A percentile compares a stretch with the other conserved stretches of the same genome.
Conservation (phyloP, 495 filamentous ascomycete species). For the Trypethelium eluteriae region DNA sequence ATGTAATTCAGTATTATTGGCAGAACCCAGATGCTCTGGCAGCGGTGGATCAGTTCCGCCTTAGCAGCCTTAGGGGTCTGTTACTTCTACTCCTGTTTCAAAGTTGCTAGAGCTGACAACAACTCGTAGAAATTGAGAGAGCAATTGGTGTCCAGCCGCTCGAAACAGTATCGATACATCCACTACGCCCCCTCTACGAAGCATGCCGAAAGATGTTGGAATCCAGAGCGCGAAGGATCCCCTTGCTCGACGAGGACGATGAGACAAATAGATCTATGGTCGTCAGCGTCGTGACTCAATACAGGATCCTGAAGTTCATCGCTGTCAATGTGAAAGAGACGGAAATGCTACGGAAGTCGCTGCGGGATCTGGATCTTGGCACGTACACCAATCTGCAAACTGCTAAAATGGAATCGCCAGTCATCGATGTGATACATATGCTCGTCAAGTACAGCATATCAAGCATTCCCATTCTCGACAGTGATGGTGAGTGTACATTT, state of each 20-base stretch:
- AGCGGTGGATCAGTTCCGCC: constrained; percentile 85
- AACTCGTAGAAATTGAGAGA: constrained; percentile 73
- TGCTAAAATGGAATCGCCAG: constrained; percentile 82
- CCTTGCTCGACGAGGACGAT: constrained; percentile 87
- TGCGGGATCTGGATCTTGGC: constrained; percentile 78
- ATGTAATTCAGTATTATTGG: constrained; percentile 99
- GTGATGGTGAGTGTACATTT: constrained; percentile 47
- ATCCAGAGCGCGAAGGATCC: constrained; percentile 86
- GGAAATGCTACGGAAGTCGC: constrained; percentile 76
- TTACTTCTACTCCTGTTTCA: background rate
- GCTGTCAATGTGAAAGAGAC: constrained; percentile 94
- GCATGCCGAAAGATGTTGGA: constrained; percentile 91
- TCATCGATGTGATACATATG: constrained; percentile 92
- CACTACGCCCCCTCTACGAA: constrained; percentile 82
- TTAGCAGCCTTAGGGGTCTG: constrained; percentile 85
- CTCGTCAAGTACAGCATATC: constrained; percentile 90
- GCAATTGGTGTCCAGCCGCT: constrained; percentile 84
- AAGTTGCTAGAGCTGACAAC: constrained; percentile 4
- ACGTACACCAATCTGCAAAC: constrained; percentile 75
- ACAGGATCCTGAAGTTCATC: constrained; percentile 96
- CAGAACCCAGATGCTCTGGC: constrained; percentile 87
- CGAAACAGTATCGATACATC: constrained; percentile 93
- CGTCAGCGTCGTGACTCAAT: constrained; percentile 94
- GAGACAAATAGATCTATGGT: constrained; percentile 90
- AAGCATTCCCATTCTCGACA: constrained; percentile 86